Conservation (phyloP, 2,329 filamentous ascomycete species). For the Fonsecaea nubica region DNA sequence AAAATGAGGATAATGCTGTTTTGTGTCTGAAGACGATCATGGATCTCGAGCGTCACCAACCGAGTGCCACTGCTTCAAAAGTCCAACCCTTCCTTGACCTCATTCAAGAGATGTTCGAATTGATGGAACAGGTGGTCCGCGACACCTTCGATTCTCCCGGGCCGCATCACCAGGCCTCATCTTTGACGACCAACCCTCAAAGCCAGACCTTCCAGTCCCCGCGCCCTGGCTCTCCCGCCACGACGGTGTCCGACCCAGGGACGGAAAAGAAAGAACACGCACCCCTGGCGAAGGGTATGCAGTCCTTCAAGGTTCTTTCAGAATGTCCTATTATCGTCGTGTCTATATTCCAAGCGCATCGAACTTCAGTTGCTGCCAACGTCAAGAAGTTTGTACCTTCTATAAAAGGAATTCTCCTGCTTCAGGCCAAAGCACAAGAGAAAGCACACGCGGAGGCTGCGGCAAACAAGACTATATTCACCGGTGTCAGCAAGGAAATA, state of each 20-base stretch:
- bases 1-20: slow-evolving; percentile 99
- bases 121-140: slow-evolving; percentile 91
- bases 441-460: slow-evolving; percentile 87
- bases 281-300: slow-evolving; percentile 88
- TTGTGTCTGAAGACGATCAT: slow-evolving; percentile 97
- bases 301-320: slow-evolving; percentile 97
- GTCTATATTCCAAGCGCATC: slow-evolving; percentile 94
- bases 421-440: slow-evolving; percentile 92
- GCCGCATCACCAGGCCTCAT: slow-evolving; percentile 42
- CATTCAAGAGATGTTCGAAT: slow-evolving; percentile 94
- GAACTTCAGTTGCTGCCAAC: slow-evolving; percentile 77
- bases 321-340: slow-evolving; percentile 99
- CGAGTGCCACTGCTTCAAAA: slow-evolving; percentile 77
- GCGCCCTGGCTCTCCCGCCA: slow-evolving; percentile 85
- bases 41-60: slow-evolving; percentile 92
- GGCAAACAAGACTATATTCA: slow-evolving; percentile 80
- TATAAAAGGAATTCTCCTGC: slow-evolving; percentile 85
- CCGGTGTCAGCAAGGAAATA: slow-evolving; percentile 90
- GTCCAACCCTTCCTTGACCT: slow-evolving; percentile 89
- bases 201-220: slow-evolving; percentile 81
- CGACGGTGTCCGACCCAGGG: slow-evolving; percentile 76
- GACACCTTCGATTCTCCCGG: slow-evolving; percentile 88
- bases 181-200: slow-evolving; percentile 59
- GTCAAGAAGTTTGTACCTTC: slow-evolving; percentile 91
- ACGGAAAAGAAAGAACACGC: slow-evolving; percentile 82